Evolutionary conservation across 257 asterid genomes (phyloP).

Genomic region (Solanum stenotomum): DNA sequence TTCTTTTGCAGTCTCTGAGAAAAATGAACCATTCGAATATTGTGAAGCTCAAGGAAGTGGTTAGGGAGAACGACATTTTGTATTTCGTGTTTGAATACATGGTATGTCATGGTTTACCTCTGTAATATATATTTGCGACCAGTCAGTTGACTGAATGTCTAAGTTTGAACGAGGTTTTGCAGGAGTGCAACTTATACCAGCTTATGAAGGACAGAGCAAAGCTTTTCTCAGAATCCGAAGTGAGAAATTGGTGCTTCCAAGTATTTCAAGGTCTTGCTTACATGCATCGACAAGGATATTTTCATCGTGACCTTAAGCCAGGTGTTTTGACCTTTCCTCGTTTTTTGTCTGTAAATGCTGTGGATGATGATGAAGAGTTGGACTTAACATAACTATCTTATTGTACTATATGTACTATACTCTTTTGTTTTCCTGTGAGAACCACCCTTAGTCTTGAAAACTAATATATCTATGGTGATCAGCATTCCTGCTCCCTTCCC

Average conservation of each 20-base stretch:
- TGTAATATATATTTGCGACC: not conserved
- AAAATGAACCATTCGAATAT: slow-evolving; percentile 88
- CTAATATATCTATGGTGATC: not conserved
- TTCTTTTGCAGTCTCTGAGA: slow-evolving; percentile 65
- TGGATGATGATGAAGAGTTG: not conserved
- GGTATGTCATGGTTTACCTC: slow-evolving; percentile 31
- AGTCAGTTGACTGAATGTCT: not conserved
- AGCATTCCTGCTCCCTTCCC: not conserved
- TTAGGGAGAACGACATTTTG: slow-evolving; percentile 72
- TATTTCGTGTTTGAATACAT: slow-evolving; percentile 81
- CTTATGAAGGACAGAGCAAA: slow-evolving; percentile 74
- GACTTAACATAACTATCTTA: not conserved
- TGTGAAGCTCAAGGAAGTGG: slow-evolving; percentile 93
- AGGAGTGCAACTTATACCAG: slow-evolving; percentile 92
- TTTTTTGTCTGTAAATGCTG: not conserved
- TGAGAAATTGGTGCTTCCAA: slow-evolving; percentile 91
- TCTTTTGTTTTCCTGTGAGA: not conserved
- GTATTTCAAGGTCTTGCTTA: slow-evolving; percentile 94
- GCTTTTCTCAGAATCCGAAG: slow-evolving; percentile 66
- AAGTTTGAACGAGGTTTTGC: not conserved
- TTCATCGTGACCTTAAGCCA: slow-evolving; percentile 98
- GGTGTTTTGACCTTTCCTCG: slow-evolving; percentile 27
- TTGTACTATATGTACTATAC: not conserved
- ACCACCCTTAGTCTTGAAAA: not conserved
- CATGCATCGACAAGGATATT: slow-evolving; percentile 91